These are phyloP conservation scores for Colletotrichum somersetense DNA, from an alignment of 2,329 filamentous ascomycete genomes.

Conservation along the genomic window DNA sequence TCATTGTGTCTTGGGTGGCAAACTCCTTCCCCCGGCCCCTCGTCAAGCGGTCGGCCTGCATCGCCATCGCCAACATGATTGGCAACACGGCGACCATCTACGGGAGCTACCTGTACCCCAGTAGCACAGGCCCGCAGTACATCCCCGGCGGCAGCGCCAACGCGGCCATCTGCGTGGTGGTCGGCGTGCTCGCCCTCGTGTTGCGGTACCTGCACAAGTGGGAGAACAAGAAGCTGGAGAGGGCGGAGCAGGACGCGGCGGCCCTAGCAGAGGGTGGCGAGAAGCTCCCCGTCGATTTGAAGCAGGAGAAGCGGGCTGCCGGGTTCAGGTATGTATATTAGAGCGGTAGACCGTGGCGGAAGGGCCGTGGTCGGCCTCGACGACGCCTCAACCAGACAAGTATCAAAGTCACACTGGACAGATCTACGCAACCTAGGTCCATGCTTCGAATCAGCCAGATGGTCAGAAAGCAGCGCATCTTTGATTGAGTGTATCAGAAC, in stretches of 20 bases:
- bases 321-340: constrained; percentile 51
- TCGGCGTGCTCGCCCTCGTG: constrained; percentile 64
- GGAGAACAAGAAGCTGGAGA: constrained; percentile 72
- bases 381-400: too few species aligned
- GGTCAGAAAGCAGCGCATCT: too few species aligned
- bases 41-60: constrained; percentile 73
- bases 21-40: constrained; percentile 79
- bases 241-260: constrained; percentile 52
- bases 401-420: too few species aligned
- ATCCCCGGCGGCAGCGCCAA: constrained; percentile 70
- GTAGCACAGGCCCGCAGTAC: constrained; percentile 58
- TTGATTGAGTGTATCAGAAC: too few species aligned
- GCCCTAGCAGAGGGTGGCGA: constrained; percentile 41
- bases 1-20: constrained; percentile 75
- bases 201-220: constrained; percentile 67
- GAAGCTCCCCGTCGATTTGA: constrained; percentile 17
- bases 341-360: neutral
- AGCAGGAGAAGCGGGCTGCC: constrained; percentile 42
- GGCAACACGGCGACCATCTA: constrained; percentile 70
- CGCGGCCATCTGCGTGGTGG: constrained; percentile 72
- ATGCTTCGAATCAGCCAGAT: too few species aligned
- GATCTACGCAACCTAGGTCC: too few species aligned
- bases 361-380: too few species aligned
- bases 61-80: constrained; percentile 76
- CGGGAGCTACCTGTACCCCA: constrained; percentile 59